Evolutionary conservation across 352 stramenopile genomes (phyloP).

Genomic region (Pythium insidiosum): DNA sequence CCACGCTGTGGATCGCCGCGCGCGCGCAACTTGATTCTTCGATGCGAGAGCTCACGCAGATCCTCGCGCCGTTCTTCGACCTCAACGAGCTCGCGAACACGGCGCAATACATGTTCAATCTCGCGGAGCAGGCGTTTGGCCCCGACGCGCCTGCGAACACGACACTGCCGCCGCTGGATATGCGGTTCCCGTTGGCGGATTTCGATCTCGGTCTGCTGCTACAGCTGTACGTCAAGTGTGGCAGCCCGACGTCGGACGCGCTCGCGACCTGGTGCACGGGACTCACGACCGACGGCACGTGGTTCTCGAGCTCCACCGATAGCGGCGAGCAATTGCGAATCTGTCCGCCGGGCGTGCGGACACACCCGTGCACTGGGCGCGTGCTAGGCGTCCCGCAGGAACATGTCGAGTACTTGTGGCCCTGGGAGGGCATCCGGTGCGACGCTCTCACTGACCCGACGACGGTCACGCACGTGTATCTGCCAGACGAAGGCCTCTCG

Average conservation of each 20-base stretch:
- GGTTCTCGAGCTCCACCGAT: constrained; percentile 2
- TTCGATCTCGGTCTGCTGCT: constrained; percentile 34
- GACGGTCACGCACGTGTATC: constrained; percentile 65
- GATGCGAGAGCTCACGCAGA: too few species aligned
- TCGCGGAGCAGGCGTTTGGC: constrained; percentile 2
- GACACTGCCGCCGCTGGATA: constrained; percentile 20
- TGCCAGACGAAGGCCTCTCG: constrained; percentile 33
- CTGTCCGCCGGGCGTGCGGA: constrained; percentile 40
- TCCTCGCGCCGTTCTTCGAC: constrained; percentile 16
- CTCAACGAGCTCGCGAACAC: constrained; percentile 3
- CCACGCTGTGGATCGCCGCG: too few species aligned
- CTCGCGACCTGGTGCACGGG: constrained; percentile 62
- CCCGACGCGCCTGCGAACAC: neutral
- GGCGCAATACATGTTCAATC: constrained; percentile 5
- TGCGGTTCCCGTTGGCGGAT: constrained; percentile 36
- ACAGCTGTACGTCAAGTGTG: constrained; percentile 37
- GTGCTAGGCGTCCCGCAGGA: constrained; percentile 26
- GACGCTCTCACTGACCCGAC: constrained; percentile 58
- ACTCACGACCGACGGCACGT: constrained; percentile 8
- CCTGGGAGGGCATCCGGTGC: constrained; percentile 66
- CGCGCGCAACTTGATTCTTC: too few species aligned
- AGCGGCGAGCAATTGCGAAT: constrained; percentile 7
- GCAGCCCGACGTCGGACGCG: constrained; percentile 27
- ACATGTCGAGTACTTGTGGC: constrained; percentile 37
- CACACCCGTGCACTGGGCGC: constrained; percentile 56